Conservation (phyloP, 805 yeast species). For the Lipomyces spencermartinsiae region DNA sequence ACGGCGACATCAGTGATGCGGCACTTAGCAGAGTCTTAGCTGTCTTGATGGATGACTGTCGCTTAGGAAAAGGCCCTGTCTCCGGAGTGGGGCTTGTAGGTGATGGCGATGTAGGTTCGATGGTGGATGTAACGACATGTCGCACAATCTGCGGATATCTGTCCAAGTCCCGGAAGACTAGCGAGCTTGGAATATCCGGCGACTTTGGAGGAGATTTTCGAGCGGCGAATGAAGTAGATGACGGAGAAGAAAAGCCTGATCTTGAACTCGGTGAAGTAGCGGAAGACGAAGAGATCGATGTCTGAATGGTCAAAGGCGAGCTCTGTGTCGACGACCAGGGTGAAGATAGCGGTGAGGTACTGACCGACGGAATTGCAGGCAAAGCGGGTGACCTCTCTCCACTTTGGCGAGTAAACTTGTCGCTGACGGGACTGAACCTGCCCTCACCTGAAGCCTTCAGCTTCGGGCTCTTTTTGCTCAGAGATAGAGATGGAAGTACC, state of each 20-base stretch:
- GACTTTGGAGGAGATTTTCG: neutral
- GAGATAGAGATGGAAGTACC: neutral
- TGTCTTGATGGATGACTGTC: constrained; percentile 33
- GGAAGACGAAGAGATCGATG: neutral
- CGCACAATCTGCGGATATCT: constrained; percentile 30
- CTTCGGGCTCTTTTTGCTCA: neutral
- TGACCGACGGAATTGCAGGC: neutral
- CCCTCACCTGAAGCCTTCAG: constrained; percentile 7
- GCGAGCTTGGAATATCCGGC: constrained; percentile 21
- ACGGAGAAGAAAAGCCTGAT: neutral
- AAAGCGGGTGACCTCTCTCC: neutral
- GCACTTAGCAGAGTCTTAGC: constrained; percentile 14
- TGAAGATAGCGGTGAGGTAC: neutral
- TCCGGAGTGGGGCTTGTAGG: constrained; percentile 14
- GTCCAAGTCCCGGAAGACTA: constrained; percentile 33
- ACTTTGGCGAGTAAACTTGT: neutral
- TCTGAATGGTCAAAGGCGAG: neutral
- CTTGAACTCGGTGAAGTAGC: neutral
- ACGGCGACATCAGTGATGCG: neutral
- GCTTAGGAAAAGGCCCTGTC: constrained; percentile 20
- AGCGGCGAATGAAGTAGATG: neutral
- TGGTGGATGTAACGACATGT: constrained; percentile 8
- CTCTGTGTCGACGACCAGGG: neutral
- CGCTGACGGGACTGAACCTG: neutral
- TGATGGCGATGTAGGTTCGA: constrained; percentile 13